Percentiles rank a stretch among this genome's conserved stretches.
phyloP scores from a whole-genome alignment of 2,329 filamentous ascomycete species.

The Hypoxylon sp. region DNA sequence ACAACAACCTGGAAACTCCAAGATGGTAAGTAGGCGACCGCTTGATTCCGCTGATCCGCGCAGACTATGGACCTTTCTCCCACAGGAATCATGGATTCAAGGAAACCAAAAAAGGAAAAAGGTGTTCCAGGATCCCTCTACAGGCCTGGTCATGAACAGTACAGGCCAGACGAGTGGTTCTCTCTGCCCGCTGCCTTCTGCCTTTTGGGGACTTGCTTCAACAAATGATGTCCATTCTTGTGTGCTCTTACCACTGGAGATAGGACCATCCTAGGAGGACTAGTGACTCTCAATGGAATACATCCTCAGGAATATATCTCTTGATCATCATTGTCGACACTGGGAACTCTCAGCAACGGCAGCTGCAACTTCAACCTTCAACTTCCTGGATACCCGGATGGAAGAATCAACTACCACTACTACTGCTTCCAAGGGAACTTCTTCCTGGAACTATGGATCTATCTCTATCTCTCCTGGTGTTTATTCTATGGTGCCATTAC shows the following conservation, averaged over 20 bases:
- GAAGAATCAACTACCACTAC: conserved; percentile 5
- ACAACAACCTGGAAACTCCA: conserved; percentile 12
- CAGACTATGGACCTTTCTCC: conserved; percentile 22
- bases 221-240: conserved; percentile 8
- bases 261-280: conserved; percentile 12
- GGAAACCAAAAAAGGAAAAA: background rate
- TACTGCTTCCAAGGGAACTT: background rate
- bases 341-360: background rate
- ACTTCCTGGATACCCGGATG: background rate
- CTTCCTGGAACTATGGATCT: background rate
- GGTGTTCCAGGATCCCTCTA: background rate
- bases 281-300: background rate
- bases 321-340: conserved; percentile 10
- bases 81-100: conserved; percentile 24
- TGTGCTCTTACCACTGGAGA: conserved; percentile 13
- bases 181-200: conserved; percentile 10
- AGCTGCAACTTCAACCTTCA: no score
- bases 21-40: conserved; percentile 23
- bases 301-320: background rate
- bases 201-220: conserved; percentile 13
- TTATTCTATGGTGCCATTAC: no score
- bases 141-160: conserved; percentile 39
- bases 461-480: no score
- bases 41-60: conserved; percentile 35
- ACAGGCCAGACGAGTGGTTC: conserved; percentile 23